Percentiles rank a stretch among this genome's conserved stretches.
Conservation (phyloP, 768 basidiomycete genomes). For the Hemileccinum impolitum region DNA sequence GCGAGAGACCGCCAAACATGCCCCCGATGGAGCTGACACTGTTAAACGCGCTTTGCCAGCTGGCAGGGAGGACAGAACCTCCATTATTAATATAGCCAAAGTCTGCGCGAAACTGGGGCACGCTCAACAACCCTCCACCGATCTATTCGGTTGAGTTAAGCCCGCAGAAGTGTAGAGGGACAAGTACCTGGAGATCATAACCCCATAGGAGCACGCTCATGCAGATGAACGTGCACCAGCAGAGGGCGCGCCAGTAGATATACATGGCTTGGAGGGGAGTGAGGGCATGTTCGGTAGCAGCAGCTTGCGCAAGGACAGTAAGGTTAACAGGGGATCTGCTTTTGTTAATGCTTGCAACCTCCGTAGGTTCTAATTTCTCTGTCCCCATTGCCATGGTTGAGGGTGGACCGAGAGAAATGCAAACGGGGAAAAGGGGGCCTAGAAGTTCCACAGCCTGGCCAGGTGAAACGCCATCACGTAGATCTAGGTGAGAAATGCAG, state of each 20-base stretch:
- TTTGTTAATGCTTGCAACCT: conserved; percentile 8
- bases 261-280: conserved; percentile 16
- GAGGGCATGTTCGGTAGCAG: conserved; percentile 18
- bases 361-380: conserved; percentile 6
- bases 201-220: conserved; percentile 23
- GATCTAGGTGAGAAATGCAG: no score
- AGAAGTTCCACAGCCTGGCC: no score
- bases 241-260: conserved; percentile 22
- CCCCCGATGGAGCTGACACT: conserved; percentile 22
- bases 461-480: no score
- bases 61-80: conserved; percentile 17
- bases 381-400: conserved; percentile 6
- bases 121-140: conserved; percentile 19
- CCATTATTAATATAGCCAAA: no score
- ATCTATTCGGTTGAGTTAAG: conserved; percentile 5
- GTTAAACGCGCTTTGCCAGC: conserved; percentile 29
- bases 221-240: conserved; percentile 25
- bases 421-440: neutral
- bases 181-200: conserved; percentile 22
- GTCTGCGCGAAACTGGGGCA: conserved; percentile 22
- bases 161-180: neutral
- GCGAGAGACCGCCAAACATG: conserved; percentile 24
- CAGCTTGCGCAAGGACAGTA: conserved; percentile 19
- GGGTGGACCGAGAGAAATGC: neutral
- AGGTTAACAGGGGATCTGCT: conserved; percentile 5